Percentiles rank a stretch among this genome's conserved stretches.
These are phyloP conservation scores for Corylus heterophylla DNA, from an alignment of 306 rosid species.

Conservation along the genomic window DNA sequence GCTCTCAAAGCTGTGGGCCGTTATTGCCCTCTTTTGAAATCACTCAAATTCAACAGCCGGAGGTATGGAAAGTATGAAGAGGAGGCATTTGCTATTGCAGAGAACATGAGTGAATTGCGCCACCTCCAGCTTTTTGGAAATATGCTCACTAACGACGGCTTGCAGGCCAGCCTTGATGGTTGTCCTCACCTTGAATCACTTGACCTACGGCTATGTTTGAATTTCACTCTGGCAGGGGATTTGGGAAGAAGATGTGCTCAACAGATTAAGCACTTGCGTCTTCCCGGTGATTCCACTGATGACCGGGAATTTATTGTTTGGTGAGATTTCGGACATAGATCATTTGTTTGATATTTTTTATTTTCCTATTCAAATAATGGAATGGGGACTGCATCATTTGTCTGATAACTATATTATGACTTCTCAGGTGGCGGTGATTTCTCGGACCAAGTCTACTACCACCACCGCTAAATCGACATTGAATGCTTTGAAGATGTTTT, in stretches of 20 bases:
- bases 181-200: constrained; percentile 71
- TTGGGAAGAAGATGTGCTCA: constrained; percentile 45
- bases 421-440: too few species aligned
- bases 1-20: constrained; percentile 50
- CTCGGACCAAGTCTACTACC: too few species aligned
- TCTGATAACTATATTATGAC: too few species aligned
- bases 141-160: constrained; percentile 52
- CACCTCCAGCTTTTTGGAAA: constrained; percentile 66
- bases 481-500: too few species aligned
- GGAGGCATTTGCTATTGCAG: constrained; percentile 53
- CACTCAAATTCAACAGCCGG: constrained; percentile 35
- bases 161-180: constrained; percentile 57
- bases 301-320: constrained; percentile 36
- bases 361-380: too few species aligned
- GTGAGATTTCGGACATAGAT: too few species aligned
- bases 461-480: too few species aligned
- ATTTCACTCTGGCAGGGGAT: constrained; percentile 36
- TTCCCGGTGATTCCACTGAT: constrained; percentile 40
- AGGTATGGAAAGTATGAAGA: constrained; percentile 12
- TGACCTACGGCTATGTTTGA: constrained; percentile 58
- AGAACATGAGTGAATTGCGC: constrained; percentile 44
- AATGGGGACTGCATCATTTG: too few species aligned
- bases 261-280: constrained; percentile 42
- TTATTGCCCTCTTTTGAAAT: constrained; percentile 47
- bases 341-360: too few species aligned